Evolutionary conservation across 345 rosid species (phyloP).

Genomic region (Gynandropsis gynandra): DNA sequence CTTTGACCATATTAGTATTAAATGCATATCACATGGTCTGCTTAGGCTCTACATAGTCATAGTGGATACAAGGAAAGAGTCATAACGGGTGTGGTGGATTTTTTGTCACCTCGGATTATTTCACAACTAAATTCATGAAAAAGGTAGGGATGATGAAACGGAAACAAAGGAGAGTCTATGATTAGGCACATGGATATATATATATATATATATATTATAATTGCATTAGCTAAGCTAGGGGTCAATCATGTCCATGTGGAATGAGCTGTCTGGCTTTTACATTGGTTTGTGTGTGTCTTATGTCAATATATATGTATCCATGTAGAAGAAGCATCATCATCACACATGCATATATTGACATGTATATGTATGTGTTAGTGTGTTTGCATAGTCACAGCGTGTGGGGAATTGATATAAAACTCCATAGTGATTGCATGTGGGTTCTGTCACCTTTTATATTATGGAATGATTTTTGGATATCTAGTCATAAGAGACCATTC

Average conservation of each 20-base stretch:
- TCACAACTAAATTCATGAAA: too few species aligned
- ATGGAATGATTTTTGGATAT: slow-evolving; percentile 23
- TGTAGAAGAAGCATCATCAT: slow-evolving; percentile 15
- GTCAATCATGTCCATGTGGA: slow-evolving; percentile 25
- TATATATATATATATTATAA: slow-evolving; percentile 6
- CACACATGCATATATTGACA: slow-evolving; percentile 19
- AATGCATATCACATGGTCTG: too few species aligned
- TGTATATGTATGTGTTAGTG: slow-evolving; percentile 2
- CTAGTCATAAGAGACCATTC: slow-evolving; percentile 30
- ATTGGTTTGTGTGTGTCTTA: slow-evolving; percentile 12
- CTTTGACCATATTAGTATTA: too few species aligned
- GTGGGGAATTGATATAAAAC: background rate
- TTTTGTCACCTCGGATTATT: too few species aligned
- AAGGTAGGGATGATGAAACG: too few species aligned
- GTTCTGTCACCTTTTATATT: slow-evolving; percentile 23
- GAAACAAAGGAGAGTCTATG: too few species aligned
- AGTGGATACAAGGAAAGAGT: too few species aligned
- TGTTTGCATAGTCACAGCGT: slow-evolving; percentile 2
- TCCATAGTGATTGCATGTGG: slow-evolving; percentile 29
- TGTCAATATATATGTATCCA: too few species aligned
- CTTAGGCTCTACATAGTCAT: too few species aligned
- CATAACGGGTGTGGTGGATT: too few species aligned
- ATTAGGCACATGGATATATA: too few species aligned
- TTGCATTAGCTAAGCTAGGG: background rate
- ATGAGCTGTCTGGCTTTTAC: slow-evolving; percentile 23